phyloP scores from a whole-genome alignment of 257 asterid species.

The Fraxinus americana region DNA sequence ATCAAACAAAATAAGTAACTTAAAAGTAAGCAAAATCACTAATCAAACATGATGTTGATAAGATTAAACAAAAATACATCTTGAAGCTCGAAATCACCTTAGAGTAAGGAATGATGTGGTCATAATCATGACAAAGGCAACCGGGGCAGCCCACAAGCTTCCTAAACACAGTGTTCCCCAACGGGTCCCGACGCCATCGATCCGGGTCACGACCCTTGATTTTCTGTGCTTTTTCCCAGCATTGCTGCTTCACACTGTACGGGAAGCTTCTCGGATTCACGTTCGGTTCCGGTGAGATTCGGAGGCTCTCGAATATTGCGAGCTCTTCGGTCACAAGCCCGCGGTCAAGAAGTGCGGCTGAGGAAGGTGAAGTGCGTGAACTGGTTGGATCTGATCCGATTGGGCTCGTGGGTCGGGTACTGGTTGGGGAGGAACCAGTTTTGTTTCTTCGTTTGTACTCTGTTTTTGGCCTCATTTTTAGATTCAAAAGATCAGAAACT shows the following conservation, averaged over 20 bases:
- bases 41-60: background rate
- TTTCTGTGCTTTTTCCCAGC: slow-evolving; percentile 93
- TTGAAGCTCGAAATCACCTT: slow-evolving; percentile 42
- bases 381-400: slow-evolving; percentile 28
- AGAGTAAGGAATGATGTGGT: slow-evolving; percentile 90
- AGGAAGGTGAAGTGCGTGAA: slow-evolving; percentile 46
- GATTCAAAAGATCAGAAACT: background rate
- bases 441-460: slow-evolving; percentile 29
- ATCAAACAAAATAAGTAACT: background rate
- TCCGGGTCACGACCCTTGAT: slow-evolving; percentile 90
- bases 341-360: slow-evolving; percentile 49
- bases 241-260: slow-evolving; percentile 79
- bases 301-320: slow-evolving; percentile 40
- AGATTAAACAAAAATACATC: background rate
- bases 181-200: slow-evolving; percentile 85
- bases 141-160: slow-evolving; percentile 98
- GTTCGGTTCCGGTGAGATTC: slow-evolving; percentile 42
- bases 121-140: slow-evolving; percentile 96
- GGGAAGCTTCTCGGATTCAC: slow-evolving; percentile 87
- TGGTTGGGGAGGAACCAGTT: slow-evolving; percentile 32
- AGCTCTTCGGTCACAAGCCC: slow-evolving; percentile 55
- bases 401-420: slow-evolving; percentile 37
- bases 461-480: slow-evolving; percentile 32
- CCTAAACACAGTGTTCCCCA: slow-evolving; percentile 77
- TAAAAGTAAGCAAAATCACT: background rate